A percentile compares a stretch with the other conserved stretches of the same genome.
Evolutionary conservation across 2,329 filamentous ascomycete species (phyloP).

Genomic region (Arthrobotrys sinensis): DNA sequence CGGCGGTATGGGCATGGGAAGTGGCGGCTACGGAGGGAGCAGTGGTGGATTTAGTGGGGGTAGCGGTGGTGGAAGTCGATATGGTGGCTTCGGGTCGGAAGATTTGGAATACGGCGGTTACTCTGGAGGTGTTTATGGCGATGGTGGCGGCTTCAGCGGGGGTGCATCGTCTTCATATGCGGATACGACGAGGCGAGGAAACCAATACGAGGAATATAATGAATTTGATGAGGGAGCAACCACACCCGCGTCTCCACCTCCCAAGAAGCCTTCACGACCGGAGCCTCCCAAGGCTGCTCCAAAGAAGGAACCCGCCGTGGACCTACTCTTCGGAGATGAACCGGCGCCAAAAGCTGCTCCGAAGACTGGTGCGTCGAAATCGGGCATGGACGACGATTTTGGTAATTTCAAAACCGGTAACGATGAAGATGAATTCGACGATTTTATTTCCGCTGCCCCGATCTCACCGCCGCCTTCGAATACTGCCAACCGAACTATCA

Average conservation of each 20-base stretch:
- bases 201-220: constrained; percentile 96
- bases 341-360: constrained; percentile 70
- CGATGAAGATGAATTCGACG: constrained; percentile 95
- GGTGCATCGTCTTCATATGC: constrained; percentile 69
- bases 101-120: constrained; percentile 76
- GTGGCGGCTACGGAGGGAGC: constrained; percentile 67
- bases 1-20: constrained; percentile 73
- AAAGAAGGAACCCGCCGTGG: constrained; percentile 84
- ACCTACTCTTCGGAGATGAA: constrained; percentile 91
- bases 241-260: constrained; percentile 66
- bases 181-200: constrained; percentile 67
- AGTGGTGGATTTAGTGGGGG: constrained; percentile 66
- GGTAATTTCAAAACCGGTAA: constrained; percentile 70
- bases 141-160: constrained; percentile 92
- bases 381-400: constrained; percentile 69
- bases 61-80: constrained; percentile 74
- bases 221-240: constrained; percentile 86
- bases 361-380: constrained; percentile 68
- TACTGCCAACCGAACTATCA: constrained; percentile 63
- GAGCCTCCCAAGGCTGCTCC: constrained; percentile 66
- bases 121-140: constrained; percentile 88
- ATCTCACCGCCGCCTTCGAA: constrained; percentile 67
- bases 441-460: constrained; percentile 90
- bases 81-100: constrained; percentile 93
- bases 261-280: constrained; percentile 67